Conservation (phyloP, 768 basidiomycete species). For the Hirschioporus abietinus region DNA sequence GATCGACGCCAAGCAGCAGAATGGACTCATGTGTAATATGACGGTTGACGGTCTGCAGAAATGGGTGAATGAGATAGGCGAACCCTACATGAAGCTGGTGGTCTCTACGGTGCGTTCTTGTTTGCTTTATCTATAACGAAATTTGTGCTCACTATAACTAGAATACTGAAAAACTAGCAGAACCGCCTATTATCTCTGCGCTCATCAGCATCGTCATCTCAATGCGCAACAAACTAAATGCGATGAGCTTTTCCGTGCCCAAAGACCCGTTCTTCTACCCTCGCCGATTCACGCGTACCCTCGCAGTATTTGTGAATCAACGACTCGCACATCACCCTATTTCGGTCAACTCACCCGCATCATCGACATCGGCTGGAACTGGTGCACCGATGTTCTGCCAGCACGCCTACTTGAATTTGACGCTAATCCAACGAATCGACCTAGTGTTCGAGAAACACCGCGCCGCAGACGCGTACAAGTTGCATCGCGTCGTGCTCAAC, state of each 20-base stretch:
- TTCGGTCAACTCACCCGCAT: constrained; percentile 7
- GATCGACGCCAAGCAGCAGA: constrained; percentile 27
- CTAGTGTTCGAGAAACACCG: constrained; percentile 43
- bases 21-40: constrained; percentile 74
- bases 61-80: constrained; percentile 67
- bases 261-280: constrained; percentile 80
- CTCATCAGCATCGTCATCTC: constrained; percentile 65
- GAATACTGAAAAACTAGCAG: constrained; percentile 69
- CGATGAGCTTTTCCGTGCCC: constrained; percentile 50
- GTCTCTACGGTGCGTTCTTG: constrained; percentile 25
- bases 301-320: constrained; percentile 29
- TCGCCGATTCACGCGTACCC: constrained; percentile 44
- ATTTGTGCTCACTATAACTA: constrained; percentile 19
- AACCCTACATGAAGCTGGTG: constrained; percentile 56
- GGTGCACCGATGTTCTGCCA: background rate
- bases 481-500: constrained; percentile 55
- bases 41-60: constrained; percentile 65
- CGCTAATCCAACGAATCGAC: constrained; percentile 42
- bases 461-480: constrained; percentile 49
- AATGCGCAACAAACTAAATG: constrained; percentile 64
- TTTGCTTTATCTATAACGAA: constrained; percentile 3
- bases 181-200: constrained; percentile 66
- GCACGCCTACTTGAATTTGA: constrained; percentile 33
- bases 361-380: background rate
- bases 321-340: constrained; percentile 17